These are phyloP conservation scores for Thielaviopsis cerberus DNA, from an alignment of 2,329 filamentous ascomycete species.

Conservation along the genomic window DNA sequence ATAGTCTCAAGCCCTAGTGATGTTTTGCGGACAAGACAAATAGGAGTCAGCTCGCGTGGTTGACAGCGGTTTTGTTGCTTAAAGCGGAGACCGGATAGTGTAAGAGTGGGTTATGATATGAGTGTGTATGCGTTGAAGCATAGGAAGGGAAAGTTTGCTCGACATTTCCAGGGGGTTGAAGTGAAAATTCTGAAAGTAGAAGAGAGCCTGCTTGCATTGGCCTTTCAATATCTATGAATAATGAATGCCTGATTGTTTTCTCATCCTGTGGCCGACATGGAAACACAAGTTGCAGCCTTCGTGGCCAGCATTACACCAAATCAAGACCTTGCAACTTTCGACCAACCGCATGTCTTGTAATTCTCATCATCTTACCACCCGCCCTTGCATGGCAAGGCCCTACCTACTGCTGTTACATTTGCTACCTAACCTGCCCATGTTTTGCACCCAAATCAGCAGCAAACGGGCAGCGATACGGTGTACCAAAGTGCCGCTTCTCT, in stretches of 20 bases:
- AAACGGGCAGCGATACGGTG: too few species aligned
- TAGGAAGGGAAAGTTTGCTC: too few species aligned
- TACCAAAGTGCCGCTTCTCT: too few species aligned
- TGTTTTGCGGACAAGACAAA: neutral
- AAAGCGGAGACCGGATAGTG: neutral
- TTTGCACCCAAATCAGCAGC: neutral
- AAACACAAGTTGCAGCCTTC: neutral
- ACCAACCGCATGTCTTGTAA: conserved; percentile 3
- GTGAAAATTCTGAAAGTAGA: neutral
- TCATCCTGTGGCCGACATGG: neutral
- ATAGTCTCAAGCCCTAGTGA: neutral
- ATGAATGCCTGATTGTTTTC: neutral
- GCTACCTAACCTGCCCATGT: too few species aligned
- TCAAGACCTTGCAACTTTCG: neutral
- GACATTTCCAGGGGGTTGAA: neutral
- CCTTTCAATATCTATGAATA: neutral
- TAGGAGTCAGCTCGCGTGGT: neutral
- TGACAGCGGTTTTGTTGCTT: neutral
- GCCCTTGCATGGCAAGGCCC: neutral
- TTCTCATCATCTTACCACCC: conserved; percentile 1
- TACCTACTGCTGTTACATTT: neutral
- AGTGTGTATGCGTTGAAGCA: neutral
- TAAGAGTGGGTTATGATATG: neutral
- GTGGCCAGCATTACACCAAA: neutral
- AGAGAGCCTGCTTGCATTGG: too few species aligned